phyloP scores from a whole-genome alignment of 352 stramenopile species.

The Pythium aquatile region DNA sequence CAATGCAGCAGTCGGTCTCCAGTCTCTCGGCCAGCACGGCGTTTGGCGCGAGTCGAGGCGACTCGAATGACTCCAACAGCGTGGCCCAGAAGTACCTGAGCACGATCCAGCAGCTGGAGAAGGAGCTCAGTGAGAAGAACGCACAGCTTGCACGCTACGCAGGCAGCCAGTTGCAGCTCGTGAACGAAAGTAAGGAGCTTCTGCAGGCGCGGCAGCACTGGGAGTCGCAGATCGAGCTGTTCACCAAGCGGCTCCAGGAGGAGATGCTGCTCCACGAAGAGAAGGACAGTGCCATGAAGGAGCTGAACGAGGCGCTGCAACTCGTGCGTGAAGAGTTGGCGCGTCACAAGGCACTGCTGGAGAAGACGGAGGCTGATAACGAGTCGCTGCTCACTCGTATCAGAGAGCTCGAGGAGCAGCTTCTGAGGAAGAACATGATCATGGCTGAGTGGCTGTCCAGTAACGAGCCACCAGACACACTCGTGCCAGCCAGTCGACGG shows the following conservation, averaged over 20 bases:
- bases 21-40: slow-evolving; percentile 21
- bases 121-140: slow-evolving; percentile 67
- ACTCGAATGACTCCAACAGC: slow-evolving; percentile 27
- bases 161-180: slow-evolving; percentile 59
- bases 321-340: slow-evolving; percentile 55
- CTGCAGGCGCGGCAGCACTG: slow-evolving; percentile 62
- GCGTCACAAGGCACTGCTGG: slow-evolving; percentile 53
- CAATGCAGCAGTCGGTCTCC: slow-evolving; percentile 18
- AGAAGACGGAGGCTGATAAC: slow-evolving; percentile 46
- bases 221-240: slow-evolving; percentile 50
- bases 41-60: slow-evolving; percentile 14
- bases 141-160: slow-evolving; percentile 49
- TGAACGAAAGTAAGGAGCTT: slow-evolving; percentile 74
- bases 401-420: slow-evolving; percentile 47
- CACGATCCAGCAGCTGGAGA: slow-evolving; percentile 69
- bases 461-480: slow-evolving; percentile 34
- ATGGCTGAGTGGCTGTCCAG: slow-evolving; percentile 59
- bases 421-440: slow-evolving; percentile 57
- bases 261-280: slow-evolving; percentile 59
- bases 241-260: slow-evolving; percentile 58
- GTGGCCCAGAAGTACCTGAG: slow-evolving; percentile 47
- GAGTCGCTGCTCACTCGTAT: slow-evolving; percentile 40
- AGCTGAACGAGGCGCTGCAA: slow-evolving; percentile 51
- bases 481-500: not conserved
- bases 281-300: slow-evolving; percentile 68